Percentiles rank a stretch among this genome's conserved stretches.
Conservation (phyloP, 768 basidiomycete genomes). For the Agaricus subrufescens region DNA sequence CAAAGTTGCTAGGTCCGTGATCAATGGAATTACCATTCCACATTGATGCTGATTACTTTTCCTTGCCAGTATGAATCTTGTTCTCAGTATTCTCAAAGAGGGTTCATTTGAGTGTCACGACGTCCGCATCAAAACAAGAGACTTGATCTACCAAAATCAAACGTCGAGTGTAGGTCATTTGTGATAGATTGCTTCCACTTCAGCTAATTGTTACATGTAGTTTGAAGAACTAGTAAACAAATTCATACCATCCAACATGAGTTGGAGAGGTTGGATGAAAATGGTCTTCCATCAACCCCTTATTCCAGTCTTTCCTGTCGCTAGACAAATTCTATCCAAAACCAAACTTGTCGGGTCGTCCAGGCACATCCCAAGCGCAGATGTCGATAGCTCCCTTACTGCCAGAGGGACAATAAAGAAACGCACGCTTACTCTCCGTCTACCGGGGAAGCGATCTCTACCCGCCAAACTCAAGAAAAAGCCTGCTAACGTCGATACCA, state of each 20-base stretch:
- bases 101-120: conserved; percentile 83
- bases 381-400: neutral
- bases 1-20: conserved; percentile 58
- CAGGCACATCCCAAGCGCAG: neutral
- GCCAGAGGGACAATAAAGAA: neutral
- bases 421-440: neutral
- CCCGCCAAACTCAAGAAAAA: neutral
- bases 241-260: conserved; percentile 73
- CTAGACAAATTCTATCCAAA: conserved; percentile 72
- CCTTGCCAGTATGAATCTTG: conserved; percentile 52
- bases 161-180: conserved; percentile 66
- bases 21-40: conserved; percentile 5
- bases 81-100: conserved; percentile 76
- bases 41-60: conserved; percentile 9
- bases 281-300: conserved; percentile 81
- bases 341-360: conserved; percentile 60
- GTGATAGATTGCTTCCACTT: neutral
- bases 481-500: neutral
- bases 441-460: conserved; percentile 2
- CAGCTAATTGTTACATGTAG: conserved; percentile 26
- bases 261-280: conserved; percentile 79
- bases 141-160: conserved; percentile 77
- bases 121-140: conserved; percentile 74
- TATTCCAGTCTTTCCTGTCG: conserved; percentile 73
- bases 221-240: conserved; percentile 78